phyloP scores from a whole-genome alignment of 164 flowering plant genomes.

The Amborella trichopoda region DNA sequence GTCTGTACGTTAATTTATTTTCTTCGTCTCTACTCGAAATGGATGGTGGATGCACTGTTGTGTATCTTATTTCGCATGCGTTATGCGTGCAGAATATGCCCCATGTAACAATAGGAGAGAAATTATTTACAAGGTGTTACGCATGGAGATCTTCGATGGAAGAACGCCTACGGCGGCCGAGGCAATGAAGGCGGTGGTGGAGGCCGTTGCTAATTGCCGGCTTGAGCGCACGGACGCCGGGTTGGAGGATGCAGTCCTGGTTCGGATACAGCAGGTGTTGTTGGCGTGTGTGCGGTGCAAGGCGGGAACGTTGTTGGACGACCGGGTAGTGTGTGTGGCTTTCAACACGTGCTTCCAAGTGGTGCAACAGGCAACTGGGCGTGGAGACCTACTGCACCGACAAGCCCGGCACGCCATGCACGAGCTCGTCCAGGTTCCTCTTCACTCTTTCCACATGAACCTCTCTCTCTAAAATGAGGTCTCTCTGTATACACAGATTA shows the following conservation, averaged over 20 bases:
- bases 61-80: too few relatives aligned
- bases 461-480: too few relatives aligned
- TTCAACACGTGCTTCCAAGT: slow-evolving; percentile 74
- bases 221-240: slow-evolving; percentile 41
- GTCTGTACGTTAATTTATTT: too few relatives aligned
- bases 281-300: slow-evolving; percentile 36
- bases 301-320: slow-evolving; percentile 41
- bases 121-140: slow-evolving; percentile 70
- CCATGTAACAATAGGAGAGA: too few relatives aligned
- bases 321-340: slow-evolving; percentile 55
- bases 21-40: too few relatives aligned
- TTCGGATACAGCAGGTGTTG: slow-evolving; percentile 56
- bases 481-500: too few relatives aligned
- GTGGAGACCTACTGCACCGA: slow-evolving; percentile 69
- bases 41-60: too few relatives aligned
- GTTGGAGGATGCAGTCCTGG: slow-evolving; percentile 47
- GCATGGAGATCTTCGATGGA: slow-evolving; percentile 48
- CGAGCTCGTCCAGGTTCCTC: slow-evolving; percentile 41
- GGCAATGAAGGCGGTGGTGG: slow-evolving; percentile 39
- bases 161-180: slow-evolving; percentile 60
- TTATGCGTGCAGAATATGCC: too few relatives aligned
- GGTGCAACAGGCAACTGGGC: slow-evolving; percentile 47
- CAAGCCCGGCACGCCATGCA: slow-evolving; percentile 66
- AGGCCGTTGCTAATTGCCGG: slow-evolving; percentile 47
- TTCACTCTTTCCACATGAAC: background rate